phyloP scores from a whole-genome alignment of 2,329 filamentous ascomycete species.

The Aspergillus cejpii region DNA sequence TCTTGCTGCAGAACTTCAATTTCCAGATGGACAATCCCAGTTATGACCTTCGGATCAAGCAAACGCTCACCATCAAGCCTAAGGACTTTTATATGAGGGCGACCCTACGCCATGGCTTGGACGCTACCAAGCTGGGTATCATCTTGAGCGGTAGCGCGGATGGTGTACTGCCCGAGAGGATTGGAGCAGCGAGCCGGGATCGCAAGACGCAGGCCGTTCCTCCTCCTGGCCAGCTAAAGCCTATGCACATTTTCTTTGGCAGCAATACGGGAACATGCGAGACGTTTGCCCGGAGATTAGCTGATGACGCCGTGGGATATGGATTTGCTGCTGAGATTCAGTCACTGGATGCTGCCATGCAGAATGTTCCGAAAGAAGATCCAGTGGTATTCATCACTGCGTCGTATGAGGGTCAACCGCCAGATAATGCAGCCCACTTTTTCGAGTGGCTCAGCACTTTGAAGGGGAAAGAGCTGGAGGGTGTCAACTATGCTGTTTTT shows the following conservation, averaged over 20 bases:
- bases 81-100: conserved; percentile 59
- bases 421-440: conserved; percentile 65
- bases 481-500: conserved; percentile 61
- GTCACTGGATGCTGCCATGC: conserved; percentile 56
- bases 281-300: conserved; percentile 58
- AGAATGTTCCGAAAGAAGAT: conserved; percentile 53
- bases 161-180: conserved; percentile 3
- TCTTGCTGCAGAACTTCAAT: conserved; percentile 66
- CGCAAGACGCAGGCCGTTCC: conserved; percentile 15
- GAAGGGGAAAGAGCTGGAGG: conserved; percentile 47
- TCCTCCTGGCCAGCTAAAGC: conserved; percentile 30
- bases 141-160: conserved; percentile 23
- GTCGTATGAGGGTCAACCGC: conserved; percentile 67
- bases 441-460: conserved; percentile 58
- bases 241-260: conserved; percentile 63
- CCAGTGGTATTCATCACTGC: conserved; percentile 63
- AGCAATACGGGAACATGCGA: conserved; percentile 71
- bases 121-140: conserved; percentile 39
- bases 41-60: conserved; percentile 35
- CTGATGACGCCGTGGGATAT: conserved; percentile 51
- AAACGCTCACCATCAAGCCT: conserved; percentile 38
- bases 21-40: conserved; percentile 55
- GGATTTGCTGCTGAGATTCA: conserved; percentile 55
- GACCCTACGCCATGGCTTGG: conserved; percentile 47
- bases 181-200: conserved; percentile 12